phyloP scores from a whole-genome alignment of 78 protist species.

The Emiliania huxleyi region DNA sequence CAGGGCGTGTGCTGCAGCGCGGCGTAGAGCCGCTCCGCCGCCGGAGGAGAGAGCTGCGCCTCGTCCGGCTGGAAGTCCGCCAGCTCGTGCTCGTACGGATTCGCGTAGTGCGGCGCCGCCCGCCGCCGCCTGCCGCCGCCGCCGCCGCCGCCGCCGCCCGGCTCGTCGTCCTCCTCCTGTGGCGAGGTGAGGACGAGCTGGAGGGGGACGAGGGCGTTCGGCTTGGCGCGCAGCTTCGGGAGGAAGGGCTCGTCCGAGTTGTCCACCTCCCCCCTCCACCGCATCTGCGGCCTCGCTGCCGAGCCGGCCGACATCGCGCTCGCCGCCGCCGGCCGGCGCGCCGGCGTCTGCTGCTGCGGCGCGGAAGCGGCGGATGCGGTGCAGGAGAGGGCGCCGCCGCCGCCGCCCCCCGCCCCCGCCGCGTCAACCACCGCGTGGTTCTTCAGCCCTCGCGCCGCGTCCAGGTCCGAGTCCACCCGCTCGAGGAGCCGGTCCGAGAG shows the following conservation, averaged over 20 bases:
- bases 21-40: not conserved
- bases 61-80: not conserved
- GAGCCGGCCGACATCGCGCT: not conserved
- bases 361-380: not conserved
- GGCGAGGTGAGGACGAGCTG: not conserved
- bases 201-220: constrained; percentile 54
- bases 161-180: not conserved
- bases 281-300: not conserved
- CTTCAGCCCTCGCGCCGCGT: not conserved
- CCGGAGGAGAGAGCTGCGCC: not conserved
- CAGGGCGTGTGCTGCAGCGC: constrained; percentile 63
- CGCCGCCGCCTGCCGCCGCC: not conserved
- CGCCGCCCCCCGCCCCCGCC: not conserved
- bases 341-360: not conserved
- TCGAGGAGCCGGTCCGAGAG: constrained; percentile 24
- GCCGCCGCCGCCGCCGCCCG: not conserved
- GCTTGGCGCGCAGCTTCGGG: constrained; percentile 71
- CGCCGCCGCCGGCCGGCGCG: not conserved
- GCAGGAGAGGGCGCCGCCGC: not conserved
- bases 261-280: constrained; percentile 34
- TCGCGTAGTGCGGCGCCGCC: not conserved
- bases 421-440: not conserved
- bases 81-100: constrained; percentile 70
- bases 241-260: constrained; percentile 71
- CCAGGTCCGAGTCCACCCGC: not conserved